A percentile compares a stretch with the other conserved stretches of the same genome.
Evolutionary conservation across 768 basidiomycete genomes (phyloP).

Genomic region (Boletus edulis): DNA sequence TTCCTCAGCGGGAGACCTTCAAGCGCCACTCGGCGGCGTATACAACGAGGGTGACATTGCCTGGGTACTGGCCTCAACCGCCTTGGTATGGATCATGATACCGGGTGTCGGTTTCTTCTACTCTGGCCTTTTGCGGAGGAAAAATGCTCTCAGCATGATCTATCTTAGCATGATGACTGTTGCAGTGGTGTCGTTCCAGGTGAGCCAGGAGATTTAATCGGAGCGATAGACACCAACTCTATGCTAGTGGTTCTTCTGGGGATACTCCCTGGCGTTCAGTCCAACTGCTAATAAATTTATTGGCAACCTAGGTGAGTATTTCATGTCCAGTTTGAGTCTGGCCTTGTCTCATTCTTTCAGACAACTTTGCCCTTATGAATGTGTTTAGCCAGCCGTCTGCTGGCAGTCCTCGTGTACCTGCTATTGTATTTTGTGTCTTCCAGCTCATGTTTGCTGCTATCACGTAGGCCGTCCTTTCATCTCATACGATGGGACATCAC

Average conservation of each 20-base stretch:
- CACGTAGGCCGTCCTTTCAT: constrained; percentile 49
- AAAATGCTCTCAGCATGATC: constrained; percentile 92
- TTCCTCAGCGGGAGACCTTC: constrained; percentile 38
- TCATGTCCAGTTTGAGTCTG: neutral
- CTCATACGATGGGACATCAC: neutral
- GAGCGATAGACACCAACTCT: neutral
- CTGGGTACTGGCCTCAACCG: constrained; percentile 70
- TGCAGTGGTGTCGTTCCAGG: constrained; percentile 84
- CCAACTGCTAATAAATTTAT: constrained; percentile 75
- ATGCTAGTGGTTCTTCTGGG: constrained; percentile 94
- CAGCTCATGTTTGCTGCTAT: constrained; percentile 91
- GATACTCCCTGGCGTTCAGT: constrained; percentile 88
- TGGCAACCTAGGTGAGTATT: constrained; percentile 70
- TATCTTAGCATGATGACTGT: constrained; percentile 74
- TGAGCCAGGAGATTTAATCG: constrained; percentile 48
- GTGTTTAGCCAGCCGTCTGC: constrained; percentile 76
- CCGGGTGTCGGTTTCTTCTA: constrained; percentile 88
- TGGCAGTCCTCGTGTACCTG: constrained; percentile 68
- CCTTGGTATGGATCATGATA: constrained; percentile 84
- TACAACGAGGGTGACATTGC: constrained; percentile 68
- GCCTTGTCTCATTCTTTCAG: constrained; percentile 35
- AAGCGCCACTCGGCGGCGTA: constrained; percentile 15
- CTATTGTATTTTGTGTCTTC: constrained; percentile 78
- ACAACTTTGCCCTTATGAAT: constrained; percentile 78
- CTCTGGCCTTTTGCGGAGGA: constrained; percentile 85